Conservation (phyloP, 2,329 filamentous ascomycete species). For the Microcyclospora pomicola region DNA sequence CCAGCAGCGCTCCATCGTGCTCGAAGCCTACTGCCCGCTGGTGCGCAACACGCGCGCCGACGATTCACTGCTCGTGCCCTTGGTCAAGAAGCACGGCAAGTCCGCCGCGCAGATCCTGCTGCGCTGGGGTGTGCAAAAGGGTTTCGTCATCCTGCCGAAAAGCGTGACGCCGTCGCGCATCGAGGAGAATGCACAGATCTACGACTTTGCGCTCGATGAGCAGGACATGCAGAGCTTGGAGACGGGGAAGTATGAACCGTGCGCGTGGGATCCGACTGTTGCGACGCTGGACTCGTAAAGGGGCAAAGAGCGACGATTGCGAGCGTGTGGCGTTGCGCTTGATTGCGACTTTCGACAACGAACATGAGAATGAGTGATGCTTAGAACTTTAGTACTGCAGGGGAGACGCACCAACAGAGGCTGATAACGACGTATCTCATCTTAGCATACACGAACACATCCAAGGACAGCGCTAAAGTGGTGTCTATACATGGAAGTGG, state of each 20-base stretch:
- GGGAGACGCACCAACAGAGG: too few relatives aligned
- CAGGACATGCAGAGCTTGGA: constrained; percentile 45
- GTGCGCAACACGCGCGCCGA: constrained; percentile 34
- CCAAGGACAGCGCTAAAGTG: too few relatives aligned
- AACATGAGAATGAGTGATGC: too few relatives aligned
- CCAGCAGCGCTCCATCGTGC: constrained; percentile 34
- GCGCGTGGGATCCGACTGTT: constrained; percentile 44
- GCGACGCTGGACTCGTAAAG: constrained; percentile 11
- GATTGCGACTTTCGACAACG: too few relatives aligned
- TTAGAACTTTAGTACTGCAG: too few relatives aligned
- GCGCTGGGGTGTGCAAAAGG: constrained; percentile 48
- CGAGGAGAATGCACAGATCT: constrained; percentile 45
- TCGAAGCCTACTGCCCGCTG: constrained; percentile 34
- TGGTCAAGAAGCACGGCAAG: constrained; percentile 45
- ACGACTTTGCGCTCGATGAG: constrained; percentile 45
- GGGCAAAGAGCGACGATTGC: too few relatives aligned
- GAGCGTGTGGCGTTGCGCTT: too few relatives aligned
- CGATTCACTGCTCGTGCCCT: constrained; percentile 37
- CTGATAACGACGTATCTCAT: too few relatives aligned
- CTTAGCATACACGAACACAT: too few relatives aligned
- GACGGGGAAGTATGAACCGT: constrained; percentile 42
- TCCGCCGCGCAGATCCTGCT: constrained; percentile 45
- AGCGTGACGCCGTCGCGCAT: constrained; percentile 47
- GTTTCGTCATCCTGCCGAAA: constrained; percentile 45
- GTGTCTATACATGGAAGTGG: too few relatives aligned